A percentile compares a stretch with the other conserved stretches of the same genome.
Evolutionary conservation across 345 rosid species (phyloP).

Genomic region (Citropsis articulata): DNA sequence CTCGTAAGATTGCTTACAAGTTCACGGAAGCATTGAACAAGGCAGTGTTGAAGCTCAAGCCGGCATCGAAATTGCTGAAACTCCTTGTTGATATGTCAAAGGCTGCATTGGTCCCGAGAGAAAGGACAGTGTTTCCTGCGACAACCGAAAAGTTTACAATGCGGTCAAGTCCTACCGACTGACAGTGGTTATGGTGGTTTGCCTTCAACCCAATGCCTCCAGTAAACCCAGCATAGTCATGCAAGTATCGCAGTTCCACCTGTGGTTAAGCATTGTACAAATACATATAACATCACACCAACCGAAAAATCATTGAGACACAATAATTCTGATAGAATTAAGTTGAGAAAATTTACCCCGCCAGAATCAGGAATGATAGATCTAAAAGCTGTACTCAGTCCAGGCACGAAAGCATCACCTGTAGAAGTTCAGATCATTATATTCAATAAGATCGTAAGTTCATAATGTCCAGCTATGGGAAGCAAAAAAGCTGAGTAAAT

Average conservation of each 20-base stretch:
- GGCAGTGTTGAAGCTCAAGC: slow-evolving; percentile 38
- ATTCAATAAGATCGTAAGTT: not conserved
- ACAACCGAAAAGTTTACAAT: slow-evolving; percentile 38
- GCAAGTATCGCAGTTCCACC: slow-evolving; percentile 44
- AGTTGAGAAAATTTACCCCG: slow-evolving; percentile 27
- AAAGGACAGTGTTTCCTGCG: slow-evolving; percentile 34
- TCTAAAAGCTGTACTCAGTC: slow-evolving; percentile 42
- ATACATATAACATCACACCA: too few relatives aligned
- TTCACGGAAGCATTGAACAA: slow-evolving; percentile 41
- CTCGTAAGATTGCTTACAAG: slow-evolving; percentile 33
- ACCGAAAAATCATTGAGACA: too few relatives aligned
- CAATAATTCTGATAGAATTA: not conserved
- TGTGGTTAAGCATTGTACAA: slow-evolving; percentile 4
- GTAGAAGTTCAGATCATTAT: not conserved
- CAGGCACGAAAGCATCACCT: slow-evolving; percentile 49
- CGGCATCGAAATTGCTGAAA: slow-evolving; percentile 33
- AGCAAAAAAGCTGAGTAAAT: not conserved
- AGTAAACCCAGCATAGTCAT: slow-evolving; percentile 37
- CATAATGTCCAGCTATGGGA: not conserved
- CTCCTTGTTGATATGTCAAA: slow-evolving; percentile 24
- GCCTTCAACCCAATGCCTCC: slow-evolving; percentile 38
- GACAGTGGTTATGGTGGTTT: not conserved
- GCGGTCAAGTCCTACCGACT: slow-evolving; percentile 29
- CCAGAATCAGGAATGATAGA: slow-evolving; percentile 41
- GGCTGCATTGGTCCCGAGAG: slow-evolving; percentile 37